Evolutionary conservation across 345 rosid genomes (phyloP).

Genomic region (Melaleuca quinquenervia): DNA sequence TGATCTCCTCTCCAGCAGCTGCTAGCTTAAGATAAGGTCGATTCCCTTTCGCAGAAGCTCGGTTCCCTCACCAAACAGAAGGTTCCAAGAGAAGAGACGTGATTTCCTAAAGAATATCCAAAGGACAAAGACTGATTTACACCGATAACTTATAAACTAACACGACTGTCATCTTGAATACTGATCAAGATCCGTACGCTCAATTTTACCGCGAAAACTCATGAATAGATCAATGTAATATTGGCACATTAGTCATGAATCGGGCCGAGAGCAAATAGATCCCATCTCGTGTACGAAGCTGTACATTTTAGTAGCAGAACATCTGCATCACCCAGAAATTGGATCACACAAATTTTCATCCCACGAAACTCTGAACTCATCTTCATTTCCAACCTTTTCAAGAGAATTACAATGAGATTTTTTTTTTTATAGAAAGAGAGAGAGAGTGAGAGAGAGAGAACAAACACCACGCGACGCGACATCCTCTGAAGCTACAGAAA

Average conservation of each 20-base stretch:
- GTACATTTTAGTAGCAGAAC: neutral
- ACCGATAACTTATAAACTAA: neutral
- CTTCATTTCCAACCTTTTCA: neutral
- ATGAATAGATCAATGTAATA: too few species aligned
- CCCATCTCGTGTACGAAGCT: too few species aligned
- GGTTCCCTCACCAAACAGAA: neutral
- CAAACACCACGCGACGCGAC: neutral
- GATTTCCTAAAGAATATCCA: neutral
- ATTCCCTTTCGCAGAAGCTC: neutral
- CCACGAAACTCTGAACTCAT: neutral
- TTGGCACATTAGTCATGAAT: too few species aligned
- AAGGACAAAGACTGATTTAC: neutral
- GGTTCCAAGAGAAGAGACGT: neutral
- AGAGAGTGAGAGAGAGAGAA: neutral
- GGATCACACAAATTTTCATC: neutral
- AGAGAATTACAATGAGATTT: neutral
- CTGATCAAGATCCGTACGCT: neutral
- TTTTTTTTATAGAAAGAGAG: neutral
- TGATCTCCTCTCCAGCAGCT: neutral
- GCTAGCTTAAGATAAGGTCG: neutral
- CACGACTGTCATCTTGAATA: neutral
- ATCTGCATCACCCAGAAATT: neutral
- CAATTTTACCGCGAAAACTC: neutral
- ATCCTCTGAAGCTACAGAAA: neutral
- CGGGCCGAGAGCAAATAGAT: too few species aligned